A percentile compares a stretch with the other conserved stretches of the same genome.
phyloP scores from a whole-genome alignment of 345 rosid genomes.

The Rhodamnia rubescens region DNA sequence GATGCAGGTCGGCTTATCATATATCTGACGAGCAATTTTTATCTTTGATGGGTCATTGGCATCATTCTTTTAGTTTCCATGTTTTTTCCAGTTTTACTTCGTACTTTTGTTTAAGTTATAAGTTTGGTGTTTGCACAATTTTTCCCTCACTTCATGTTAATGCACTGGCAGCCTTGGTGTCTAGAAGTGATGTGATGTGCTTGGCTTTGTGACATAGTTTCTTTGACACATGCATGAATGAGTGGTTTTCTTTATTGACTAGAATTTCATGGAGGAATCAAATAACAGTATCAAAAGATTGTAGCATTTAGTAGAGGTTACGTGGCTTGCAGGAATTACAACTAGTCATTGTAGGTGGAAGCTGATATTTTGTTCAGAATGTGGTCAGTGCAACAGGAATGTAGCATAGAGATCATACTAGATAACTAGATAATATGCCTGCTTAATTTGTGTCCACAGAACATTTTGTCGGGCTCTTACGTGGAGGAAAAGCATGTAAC shows the following conservation, averaged over 20 bases:
- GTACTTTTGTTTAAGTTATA: not conserved
- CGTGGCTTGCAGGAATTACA: not conserved
- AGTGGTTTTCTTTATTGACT: not conserved
- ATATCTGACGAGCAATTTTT: not conserved
- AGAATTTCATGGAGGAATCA: not conserved
- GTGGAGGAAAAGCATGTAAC: not conserved
- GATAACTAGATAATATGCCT: not conserved
- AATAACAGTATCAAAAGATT: not conserved
- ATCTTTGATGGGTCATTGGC: not conserved
- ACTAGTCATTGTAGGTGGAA: not conserved
- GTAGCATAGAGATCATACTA: not conserved
- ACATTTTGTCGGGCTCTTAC: not conserved
- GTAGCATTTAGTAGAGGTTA: not conserved
- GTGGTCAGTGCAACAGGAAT: not conserved
- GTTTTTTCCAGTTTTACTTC: not conserved
- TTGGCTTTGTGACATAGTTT: not conserved
- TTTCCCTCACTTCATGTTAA: not conserved
- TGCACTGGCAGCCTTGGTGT: not conserved
- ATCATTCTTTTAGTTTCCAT: not conserved
- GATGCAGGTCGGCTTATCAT: slow-evolving; percentile 63
- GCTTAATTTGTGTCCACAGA: not conserved
- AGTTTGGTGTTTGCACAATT: not conserved
- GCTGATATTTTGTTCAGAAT: not conserved
- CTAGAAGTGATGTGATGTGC: not conserved
- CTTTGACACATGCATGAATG: not conserved